These are phyloP conservation scores for Dendrobium nobile DNA, from an alignment of 106 monocot genomes.

Conservation along the genomic window DNA sequence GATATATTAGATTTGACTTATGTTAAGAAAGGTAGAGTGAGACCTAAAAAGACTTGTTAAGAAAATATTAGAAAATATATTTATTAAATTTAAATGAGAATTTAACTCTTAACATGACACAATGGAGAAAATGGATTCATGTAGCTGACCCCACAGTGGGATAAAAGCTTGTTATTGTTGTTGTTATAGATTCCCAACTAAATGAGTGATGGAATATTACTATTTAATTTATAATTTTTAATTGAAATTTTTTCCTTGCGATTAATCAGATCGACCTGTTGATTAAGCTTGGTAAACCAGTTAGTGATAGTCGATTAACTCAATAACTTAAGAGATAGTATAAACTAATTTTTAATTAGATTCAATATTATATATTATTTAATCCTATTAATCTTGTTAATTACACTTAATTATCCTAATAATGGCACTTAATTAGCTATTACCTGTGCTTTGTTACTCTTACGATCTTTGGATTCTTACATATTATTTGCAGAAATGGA, in stretches of 20 bases:
- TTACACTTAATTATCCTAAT: background rate
- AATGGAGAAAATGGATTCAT: too few species aligned
- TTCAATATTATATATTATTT: background rate
- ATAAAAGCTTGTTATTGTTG: too few species aligned
- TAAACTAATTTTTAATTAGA: background rate
- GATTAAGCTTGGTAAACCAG: background rate
- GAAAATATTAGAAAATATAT: too few species aligned
- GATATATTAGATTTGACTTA: too few species aligned
- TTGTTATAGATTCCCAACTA: background rate
- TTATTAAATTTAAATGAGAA: too few species aligned
- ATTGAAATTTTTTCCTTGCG: too few species aligned
- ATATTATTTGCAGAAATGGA: conserved; percentile 32
- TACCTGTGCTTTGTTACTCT: background rate
- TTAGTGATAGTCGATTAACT: background rate
- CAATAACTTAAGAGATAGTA: background rate
- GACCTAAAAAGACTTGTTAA: too few species aligned
- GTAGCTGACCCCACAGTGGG: too few species aligned
- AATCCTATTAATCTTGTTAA: background rate
- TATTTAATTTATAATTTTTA: background rate
- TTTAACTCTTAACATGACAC: too few species aligned
- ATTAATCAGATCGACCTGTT: background rate
- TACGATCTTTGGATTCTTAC: background rate
- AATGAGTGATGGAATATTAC: background rate
- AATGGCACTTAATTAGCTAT: background rate
- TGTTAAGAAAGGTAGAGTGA: too few species aligned